Evolutionary conservation across 345 rosid genomes (phyloP), one percentile per base, ranked within the genome.

Genomic region (Chamaenerion angustifolium): DNA sequence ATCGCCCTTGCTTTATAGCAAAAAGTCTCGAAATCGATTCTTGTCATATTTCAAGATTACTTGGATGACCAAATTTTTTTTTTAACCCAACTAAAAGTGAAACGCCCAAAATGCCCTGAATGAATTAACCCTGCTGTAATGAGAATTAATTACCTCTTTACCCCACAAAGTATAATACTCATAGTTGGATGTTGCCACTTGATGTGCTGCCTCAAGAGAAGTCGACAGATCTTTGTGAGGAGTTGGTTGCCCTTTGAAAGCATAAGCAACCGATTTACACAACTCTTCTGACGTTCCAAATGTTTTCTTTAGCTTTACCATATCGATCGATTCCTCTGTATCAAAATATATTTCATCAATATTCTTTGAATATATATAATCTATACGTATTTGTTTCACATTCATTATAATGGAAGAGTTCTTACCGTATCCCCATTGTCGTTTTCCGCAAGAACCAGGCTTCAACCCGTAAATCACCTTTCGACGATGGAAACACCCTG

Each of bases 401-500:
- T n/a, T n/a, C n/a, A n/a, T n/a, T n/a, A n/a, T n/a, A n/a, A n/a
- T n/a, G n/a, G n/a, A n/a, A n/a, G n/a, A n/a, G n/a, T n/a, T n/a
- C 57, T 17, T 48, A 31, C 37, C 37, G 37, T 31, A 31, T 31
- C 0, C 10, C 37, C 37, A 4, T 1, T 4, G 37, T 0, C 12
- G 49, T 5, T 12, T 41, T 11, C 13, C 40, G 15, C 35, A 16
- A n/a, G 25, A 10, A 10, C 0, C 16, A 10, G 81, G 69, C 47
- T 65, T 54, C 1, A 63, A 35, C 10, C 86, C 84, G 16, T 81
- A 84, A 4, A 84, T 74, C n/a, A 79, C 78, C 73, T 75, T 69
- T 60, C 84, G 62, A 47, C 76, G 71, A 16, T 72, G 86, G 31
- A 88, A 71, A 14, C 86, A 65, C 46, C 92, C 88, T 1, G 94